Conservation (phyloP, 805 yeast species). For the Cyberlindnera xishuangbannaensis region DNA sequence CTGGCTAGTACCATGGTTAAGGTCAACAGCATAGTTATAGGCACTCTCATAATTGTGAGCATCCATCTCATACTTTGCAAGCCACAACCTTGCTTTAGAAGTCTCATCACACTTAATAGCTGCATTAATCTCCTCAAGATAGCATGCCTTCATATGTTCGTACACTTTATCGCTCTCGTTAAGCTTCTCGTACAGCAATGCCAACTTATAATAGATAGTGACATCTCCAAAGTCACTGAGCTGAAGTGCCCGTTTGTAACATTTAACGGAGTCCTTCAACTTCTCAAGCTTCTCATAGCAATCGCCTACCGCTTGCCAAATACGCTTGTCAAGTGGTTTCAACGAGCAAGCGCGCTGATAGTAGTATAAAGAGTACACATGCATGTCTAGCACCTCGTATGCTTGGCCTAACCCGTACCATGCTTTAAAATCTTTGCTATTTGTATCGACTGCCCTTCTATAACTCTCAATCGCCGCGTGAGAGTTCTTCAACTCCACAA, state of each 20-base stretch:
- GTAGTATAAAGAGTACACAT: slow-evolving; percentile 83
- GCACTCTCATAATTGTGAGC: slow-evolving; percentile 60
- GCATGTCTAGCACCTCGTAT: slow-evolving; percentile 94
- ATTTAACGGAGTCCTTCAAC: slow-evolving; percentile 65
- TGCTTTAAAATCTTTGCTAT: slow-evolving; percentile 84
- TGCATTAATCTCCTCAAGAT: slow-evolving; percentile 53
- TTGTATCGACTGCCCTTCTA: slow-evolving; percentile 86
- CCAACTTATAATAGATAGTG: slow-evolving; percentile 58
- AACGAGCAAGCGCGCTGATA: slow-evolving; percentile 86
- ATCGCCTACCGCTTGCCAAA: slow-evolving; percentile 94
- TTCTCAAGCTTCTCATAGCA: slow-evolving; percentile 80
- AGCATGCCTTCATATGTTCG: slow-evolving; percentile 41
- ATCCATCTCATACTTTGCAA: slow-evolving; percentile 63
- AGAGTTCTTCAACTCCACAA: slow-evolving; percentile 90
- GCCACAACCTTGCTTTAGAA: slow-evolving; percentile 79
- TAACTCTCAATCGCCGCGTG: slow-evolving; percentile 97
- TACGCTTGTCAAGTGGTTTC: slow-evolving; percentile 83
- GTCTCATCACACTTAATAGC: slow-evolving; percentile 64
- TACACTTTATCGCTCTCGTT: slow-evolving; percentile 32
- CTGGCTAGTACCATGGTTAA: slow-evolving; percentile 69
- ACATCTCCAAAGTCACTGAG: slow-evolving; percentile 52
- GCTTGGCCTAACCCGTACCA: slow-evolving; percentile 99
- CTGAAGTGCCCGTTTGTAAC: slow-evolving; percentile 71
- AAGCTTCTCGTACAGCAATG: slow-evolving; percentile 54
- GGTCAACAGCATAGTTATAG: slow-evolving; percentile 63